Conservation (phyloP, 2,329 filamentous ascomycete genomes). For the Colletotrichum sp. region DNA sequence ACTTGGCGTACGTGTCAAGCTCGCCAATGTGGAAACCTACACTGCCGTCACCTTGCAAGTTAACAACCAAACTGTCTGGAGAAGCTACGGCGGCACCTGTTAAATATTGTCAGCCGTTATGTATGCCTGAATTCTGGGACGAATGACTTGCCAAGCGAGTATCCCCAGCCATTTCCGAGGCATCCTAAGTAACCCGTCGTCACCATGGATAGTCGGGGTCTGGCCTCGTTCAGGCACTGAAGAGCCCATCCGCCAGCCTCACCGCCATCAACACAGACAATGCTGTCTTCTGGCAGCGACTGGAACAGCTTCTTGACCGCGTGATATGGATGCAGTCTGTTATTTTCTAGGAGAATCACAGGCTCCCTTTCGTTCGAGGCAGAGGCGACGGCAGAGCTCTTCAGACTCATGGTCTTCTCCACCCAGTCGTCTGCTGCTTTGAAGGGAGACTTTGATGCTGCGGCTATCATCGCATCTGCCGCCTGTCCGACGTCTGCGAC, state of each 20-base stretch:
- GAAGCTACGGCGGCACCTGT: constrained; percentile 1
- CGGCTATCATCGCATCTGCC: neutral
- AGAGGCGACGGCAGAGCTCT: neutral
- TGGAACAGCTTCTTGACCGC: neutral
- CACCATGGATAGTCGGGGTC: neutral
- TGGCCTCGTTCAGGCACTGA: neutral
- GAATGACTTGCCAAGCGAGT: neutral
- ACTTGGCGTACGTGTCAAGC: constrained; percentile 10
- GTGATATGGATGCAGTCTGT: neutral
- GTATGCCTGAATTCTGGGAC: too few relatives aligned
- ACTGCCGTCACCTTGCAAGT: constrained; percentile 3
- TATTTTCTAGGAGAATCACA: neutral
- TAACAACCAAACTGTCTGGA: neutral
- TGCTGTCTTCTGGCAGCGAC: neutral
- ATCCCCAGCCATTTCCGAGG: constrained; percentile 2
- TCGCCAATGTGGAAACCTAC: constrained; percentile 6
- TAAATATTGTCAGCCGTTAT: neutral
- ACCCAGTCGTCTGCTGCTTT: neutral
- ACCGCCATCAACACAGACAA: neutral
- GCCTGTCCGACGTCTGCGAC: neutral
- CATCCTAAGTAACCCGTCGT: neutral
- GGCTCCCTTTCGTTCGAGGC: neutral
- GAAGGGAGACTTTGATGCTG: neutral
- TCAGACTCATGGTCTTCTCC: neutral
- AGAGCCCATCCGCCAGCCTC: neutral